Base-by-base conservation (phyloP, 192 early-diverging fungal species). In the Geosiphon pyriformis region DNA sequence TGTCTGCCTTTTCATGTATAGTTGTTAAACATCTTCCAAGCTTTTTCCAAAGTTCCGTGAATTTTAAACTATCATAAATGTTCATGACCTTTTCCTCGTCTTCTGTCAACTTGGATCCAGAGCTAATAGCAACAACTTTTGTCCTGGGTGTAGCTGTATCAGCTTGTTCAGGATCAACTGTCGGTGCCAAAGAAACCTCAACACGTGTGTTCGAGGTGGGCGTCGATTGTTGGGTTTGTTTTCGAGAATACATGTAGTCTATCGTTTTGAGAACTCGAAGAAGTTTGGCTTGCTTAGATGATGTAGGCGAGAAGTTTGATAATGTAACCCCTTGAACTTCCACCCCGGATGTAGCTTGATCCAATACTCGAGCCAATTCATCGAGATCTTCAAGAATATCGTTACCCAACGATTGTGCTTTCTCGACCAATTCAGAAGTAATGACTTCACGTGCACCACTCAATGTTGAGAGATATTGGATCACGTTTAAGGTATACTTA, bases 201-300 rank as follows among this genome's bases (percentile, higher is more conserved):
- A 75, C 73, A 34, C 83, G 71, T 54, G 73, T 72, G 61, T 67
- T 60, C 69, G 82, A 31, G 59, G 81, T 54, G 33, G 31, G 23
- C 10, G 65, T 35, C 4, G 74, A 61, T 12, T 62, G 67, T 60
- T 69, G 68, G n/a, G 60, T 20, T 33, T 79, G 76, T 59, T 75
- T 78, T 25, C 74, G 68, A 35, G 85, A 84, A 68, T 84, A 87
- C 75, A 92, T 84, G 67, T 92, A 98, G 73, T 98, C 96, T 32
- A 97, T 82, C 0, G 94, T 93, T 75, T 96, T 97, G 59, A 98
- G 83, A 26, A 98, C 85, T 23, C 96, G 89, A 49, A 98, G 65
- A 51, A 98, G 73, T 59, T 95, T 94, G 22, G 96, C 88, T 74
- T 98, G 96, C 61, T 86, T 79, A 6, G 94, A 88, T n/a, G 91